Evolutionary conservation across 2,329 filamentous ascomycete genomes (phyloP).

Genomic region (Paracamarosporium sp.): DNA sequence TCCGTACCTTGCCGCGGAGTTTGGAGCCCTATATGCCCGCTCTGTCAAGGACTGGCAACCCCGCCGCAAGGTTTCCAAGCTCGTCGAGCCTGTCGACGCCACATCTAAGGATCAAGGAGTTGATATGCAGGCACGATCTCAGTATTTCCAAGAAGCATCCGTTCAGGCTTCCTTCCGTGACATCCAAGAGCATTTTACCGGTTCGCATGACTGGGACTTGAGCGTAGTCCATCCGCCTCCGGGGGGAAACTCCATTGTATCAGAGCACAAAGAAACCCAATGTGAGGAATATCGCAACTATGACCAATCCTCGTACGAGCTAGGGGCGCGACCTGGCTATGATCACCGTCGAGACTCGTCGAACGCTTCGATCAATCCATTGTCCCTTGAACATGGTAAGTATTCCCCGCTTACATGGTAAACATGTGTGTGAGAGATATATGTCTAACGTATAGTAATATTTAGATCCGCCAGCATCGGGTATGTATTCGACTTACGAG

Average conservation of each 20-base stretch:
- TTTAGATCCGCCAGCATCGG: conserved; percentile 9
- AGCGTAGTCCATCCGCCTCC: conserved; percentile 12
- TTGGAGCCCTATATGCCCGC: conserved; percentile 58
- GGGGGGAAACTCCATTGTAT: conserved; percentile 6
- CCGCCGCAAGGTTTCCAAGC: conserved; percentile 30
- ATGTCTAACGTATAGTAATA: neutral
- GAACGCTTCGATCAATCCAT: conserved; percentile 11
- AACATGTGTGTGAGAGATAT: neutral
- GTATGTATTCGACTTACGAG: conserved; percentile 13
- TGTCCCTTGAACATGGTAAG: conserved; percentile 7
- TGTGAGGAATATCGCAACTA: conserved; percentile 2
- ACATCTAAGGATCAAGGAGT: neutral
- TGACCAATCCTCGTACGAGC: conserved; percentile 6
- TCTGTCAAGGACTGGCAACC: conserved; percentile 60
- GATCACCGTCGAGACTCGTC: neutral
- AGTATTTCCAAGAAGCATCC: neutral
- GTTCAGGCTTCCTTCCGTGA: neutral
- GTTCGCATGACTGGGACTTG: conserved; percentile 5
- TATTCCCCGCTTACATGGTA: neutral
- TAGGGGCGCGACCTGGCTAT: neutral
- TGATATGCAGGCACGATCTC: neutral
- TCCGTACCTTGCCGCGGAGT: conserved; percentile 52
- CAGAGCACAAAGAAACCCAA: conserved; percentile 15
- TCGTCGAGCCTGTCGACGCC: conserved; percentile 36
- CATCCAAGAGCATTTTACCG: neutral